A percentile compares a stretch with the other conserved stretches of the same genome.
These are phyloP conservation scores for Solidago caesia DNA, from an alignment of 129 eudicot genomes.

Conservation along the genomic window DNA sequence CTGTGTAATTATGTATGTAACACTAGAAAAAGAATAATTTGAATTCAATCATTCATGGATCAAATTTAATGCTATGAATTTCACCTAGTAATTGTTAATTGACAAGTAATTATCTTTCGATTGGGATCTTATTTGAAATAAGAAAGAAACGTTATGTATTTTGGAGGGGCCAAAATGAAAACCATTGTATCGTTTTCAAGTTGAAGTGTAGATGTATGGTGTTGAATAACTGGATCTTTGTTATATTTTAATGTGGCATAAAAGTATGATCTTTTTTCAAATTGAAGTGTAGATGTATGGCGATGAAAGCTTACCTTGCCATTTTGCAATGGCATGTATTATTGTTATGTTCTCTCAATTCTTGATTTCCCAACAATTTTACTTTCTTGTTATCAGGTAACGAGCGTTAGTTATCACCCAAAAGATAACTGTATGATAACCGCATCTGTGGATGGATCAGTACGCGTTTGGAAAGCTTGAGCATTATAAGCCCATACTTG, in stretches of 20 bases:
- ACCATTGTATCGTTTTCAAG: not conserved
- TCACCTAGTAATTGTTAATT: not conserved
- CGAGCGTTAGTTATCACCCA: slow-evolving; percentile 96
- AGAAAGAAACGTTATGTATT: not conserved
- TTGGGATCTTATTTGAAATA: not conserved
- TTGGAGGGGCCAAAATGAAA: not conserved
- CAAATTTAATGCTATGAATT: not conserved
- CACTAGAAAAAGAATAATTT: not conserved
- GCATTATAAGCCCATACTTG: not conserved
- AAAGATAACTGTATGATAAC: slow-evolving; percentile 85
- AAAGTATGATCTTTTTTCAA: not conserved
- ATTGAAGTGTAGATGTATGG: not conserved
- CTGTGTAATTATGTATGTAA: not conserved
- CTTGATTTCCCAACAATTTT: not conserved
- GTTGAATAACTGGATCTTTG: not conserved
- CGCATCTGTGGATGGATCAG: slow-evolving; percentile 91
- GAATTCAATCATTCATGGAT: not conserved
- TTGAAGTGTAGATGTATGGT: not conserved
- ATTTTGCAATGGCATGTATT: slow-evolving; percentile 5
- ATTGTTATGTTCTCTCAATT: not conserved
- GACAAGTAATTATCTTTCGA: not conserved
- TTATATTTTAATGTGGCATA: not conserved
- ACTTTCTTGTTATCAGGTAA: slow-evolving; percentile 57
- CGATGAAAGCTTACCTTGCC: not conserved
- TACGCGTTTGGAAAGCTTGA: slow-evolving; percentile 82